Percentiles rank a stretch among this genome's conserved stretches.
phyloP scores from a whole-genome alignment of 805 yeast genomes.

The Candida lessepsii region DNA sequence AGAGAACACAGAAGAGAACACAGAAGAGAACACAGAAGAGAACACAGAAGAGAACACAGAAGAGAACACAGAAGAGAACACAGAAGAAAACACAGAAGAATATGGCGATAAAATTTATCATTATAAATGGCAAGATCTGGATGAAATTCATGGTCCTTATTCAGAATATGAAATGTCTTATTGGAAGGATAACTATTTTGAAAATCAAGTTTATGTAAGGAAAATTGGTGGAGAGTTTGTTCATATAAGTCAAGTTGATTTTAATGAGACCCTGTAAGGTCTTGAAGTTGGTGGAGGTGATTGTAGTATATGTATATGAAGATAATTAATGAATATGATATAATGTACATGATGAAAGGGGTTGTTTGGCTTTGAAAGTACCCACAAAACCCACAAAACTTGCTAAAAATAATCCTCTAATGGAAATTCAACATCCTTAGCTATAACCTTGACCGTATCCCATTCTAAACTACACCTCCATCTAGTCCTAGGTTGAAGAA shows the following conservation, averaged over 20 bases:
- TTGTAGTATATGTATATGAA: background rate
- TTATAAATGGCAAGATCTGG: conserved; percentile 37
- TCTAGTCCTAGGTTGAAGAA: conserved; percentile 62
- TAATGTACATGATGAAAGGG: too few relatives aligned
- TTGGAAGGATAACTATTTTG: conserved; percentile 53
- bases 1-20: conserved; percentile 5
- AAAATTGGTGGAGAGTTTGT: conserved; percentile 25
- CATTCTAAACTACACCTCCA: conserved; percentile 81
- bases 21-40: too few relatives aligned
- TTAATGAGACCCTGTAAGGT: too few relatives aligned
- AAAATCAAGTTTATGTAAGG: conserved; percentile 44
- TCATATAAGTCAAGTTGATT: conserved; percentile 24
- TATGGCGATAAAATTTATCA: conserved; percentile 39
- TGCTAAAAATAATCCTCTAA: conserved; percentile 54
- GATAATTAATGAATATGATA: background rate
- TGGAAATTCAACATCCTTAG: conserved; percentile 64
- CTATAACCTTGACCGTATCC: conserved; percentile 58
- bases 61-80: conserved; percentile 15
- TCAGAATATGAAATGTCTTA: conserved; percentile 53
- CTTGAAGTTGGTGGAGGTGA: too few relatives aligned
- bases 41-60: conserved; percentile 8
- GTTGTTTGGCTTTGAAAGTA: too few relatives aligned
- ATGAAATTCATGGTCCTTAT: conserved; percentile 48
- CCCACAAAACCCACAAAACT: too few relatives aligned
- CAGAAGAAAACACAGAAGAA: conserved; percentile 18